phyloP scores from a whole-genome alignment of 2,329 filamentous ascomycete species.

The Fonsecaea multimorphosa region DNA sequence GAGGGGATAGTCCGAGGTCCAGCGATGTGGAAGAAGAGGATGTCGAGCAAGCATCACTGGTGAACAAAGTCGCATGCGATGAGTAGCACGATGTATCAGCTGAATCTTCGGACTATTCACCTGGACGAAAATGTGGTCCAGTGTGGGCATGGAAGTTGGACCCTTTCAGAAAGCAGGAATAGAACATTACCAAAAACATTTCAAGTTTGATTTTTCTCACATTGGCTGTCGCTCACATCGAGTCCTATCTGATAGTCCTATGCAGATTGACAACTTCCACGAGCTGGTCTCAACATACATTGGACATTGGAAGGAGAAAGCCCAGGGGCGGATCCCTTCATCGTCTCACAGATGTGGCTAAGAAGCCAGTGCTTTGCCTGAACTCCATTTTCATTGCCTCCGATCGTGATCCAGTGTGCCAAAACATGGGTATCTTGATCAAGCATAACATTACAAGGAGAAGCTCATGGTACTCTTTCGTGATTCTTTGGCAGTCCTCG shows the following conservation, averaged over 20 bases:
- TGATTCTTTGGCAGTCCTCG: not conserved
- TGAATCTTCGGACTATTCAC: not conserved
- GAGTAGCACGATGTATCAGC: not conserved
- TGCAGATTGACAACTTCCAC: not conserved
- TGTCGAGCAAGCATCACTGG: not conserved
- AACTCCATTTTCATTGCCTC: not conserved
- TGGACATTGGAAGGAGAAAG: not conserved
- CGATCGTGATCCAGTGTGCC: not conserved
- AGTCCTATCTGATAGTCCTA: not conserved
- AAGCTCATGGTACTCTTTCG: not conserved
- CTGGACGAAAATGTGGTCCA: not conserved
- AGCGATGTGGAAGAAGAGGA: not conserved
- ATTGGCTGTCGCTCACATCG: not conserved
- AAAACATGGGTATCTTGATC: not conserved
- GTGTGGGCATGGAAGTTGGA: not conserved
- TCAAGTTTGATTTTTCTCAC: not conserved
- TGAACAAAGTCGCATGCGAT: not conserved
- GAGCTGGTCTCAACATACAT: not conserved
- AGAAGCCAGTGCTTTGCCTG: not conserved
- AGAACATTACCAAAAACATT: not conserved
- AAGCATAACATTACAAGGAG: constrained; percentile 4
- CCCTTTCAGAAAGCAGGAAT: not conserved
- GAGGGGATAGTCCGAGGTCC: not conserved
- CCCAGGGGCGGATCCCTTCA: not conserved
- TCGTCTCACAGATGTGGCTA: not conserved